phyloP scores from a whole-genome alignment of 257 asterid species.

The Fraxinus pennsylvanica region DNA sequence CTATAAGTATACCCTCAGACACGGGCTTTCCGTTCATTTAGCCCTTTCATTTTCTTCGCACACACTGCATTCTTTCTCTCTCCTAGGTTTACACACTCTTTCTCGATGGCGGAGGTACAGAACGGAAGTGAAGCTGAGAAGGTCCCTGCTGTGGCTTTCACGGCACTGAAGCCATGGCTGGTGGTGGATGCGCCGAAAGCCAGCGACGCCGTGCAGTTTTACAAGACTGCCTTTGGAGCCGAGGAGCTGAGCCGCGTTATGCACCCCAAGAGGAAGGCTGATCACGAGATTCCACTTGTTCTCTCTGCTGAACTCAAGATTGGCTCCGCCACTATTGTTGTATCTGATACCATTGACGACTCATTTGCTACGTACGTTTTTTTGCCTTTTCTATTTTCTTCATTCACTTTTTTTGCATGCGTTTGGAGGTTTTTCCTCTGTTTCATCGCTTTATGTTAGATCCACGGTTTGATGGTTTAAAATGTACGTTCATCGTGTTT shows the following conservation, averaged over 20 bases:
- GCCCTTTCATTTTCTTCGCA: background rate
- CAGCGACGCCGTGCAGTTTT: slow-evolving; percentile 72
- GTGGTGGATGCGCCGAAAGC: slow-evolving; percentile 70
- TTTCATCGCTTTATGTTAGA: slow-evolving; percentile 4
- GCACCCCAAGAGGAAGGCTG: slow-evolving; percentile 83
- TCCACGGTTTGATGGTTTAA: slow-evolving; percentile 10
- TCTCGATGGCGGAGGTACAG: slow-evolving; percentile 51
- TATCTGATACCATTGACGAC: slow-evolving; percentile 68
- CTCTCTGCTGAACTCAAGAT: slow-evolving; percentile 69
- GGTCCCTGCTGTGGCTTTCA: slow-evolving; percentile 39
- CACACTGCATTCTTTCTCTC: slow-evolving; percentile 22
- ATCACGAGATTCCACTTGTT: slow-evolving; percentile 73
- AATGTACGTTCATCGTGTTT: too few species aligned
- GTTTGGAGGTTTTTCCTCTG: background rate
- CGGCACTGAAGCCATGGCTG: slow-evolving; percentile 64
- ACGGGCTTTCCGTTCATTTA: background rate
- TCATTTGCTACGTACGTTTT: slow-evolving; percentile 46
- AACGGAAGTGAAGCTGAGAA: slow-evolving; percentile 35
- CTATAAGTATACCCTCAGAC: slow-evolving; percentile 46
- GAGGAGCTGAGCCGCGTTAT: slow-evolving; percentile 71
- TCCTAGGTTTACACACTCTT: slow-evolving; percentile 29
- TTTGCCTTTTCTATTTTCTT: too few species aligned
- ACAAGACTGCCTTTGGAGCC: slow-evolving; percentile 85
- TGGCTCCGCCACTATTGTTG: slow-evolving; percentile 54
- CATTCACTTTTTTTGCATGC: background rate